Base-by-base conservation (phyloP, 2,329 filamentous ascomycete species). In the Thelonectria rubi region DNA sequence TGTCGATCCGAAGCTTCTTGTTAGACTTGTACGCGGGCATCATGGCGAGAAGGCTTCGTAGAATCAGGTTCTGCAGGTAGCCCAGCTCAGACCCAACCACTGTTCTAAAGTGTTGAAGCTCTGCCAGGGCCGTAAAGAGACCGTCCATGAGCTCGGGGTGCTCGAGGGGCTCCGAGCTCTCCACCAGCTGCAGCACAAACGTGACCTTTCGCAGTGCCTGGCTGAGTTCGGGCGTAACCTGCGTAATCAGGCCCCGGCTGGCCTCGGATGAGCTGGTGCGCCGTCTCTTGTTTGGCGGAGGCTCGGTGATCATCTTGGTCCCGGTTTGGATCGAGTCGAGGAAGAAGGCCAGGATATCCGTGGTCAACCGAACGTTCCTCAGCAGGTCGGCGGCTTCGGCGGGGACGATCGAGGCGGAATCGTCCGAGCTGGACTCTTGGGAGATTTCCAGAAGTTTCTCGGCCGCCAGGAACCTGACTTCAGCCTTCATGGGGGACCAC, bases 141-240 rank as follows among this genome's bases (percentile, higher is more conserved):
- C 87, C 88, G 61, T 88, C 88, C 6, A 97, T 83, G 40, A 99
- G 82, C 71, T 92, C 87, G 0, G 91, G 87, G 73, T 97, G 91
- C 30, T 87, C 84, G 58, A 88, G 88, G 0, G 92, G 91, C 47
- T 88, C 85, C 3, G 93, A 94, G 50, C 86, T 87, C 73, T 98
- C 94, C 15, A 98, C 86, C 24, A 98, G 80, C 75, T 98, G 94
- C 39, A 98, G 82, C 11, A 97, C 91, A 72, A 97, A 88, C 0
- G 94, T 97, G 56, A 94, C 86, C 69, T 90, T 91, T 68, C 88
- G 87, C 64, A 97, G 84, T 7, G 89, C 85, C 49, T 84, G 83
- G 65, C 86, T 86, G 30, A 94, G 78, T 71, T 92, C 88, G 7
- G 85, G 82, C 34, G 88, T 86, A 58, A 88, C 85, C 65, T 88